Evolutionary conservation across 768 basidiomycete species (phyloP).

Genomic region (Termitomyces sp.): DNA sequence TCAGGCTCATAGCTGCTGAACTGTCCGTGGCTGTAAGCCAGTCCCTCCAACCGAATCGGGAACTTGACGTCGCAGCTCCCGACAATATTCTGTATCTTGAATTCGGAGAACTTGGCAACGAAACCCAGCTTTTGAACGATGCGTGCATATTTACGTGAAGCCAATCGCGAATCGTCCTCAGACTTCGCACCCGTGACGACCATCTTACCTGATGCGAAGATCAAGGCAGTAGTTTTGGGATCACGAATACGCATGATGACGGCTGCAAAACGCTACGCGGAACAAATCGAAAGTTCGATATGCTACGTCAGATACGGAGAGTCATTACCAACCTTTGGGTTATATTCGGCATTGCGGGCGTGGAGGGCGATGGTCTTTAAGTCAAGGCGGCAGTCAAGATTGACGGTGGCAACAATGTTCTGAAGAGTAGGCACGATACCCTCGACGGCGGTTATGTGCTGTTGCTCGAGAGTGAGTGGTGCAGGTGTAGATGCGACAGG

Average conservation of each 20-base stretch:
- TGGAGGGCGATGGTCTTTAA: constrained; percentile 98
- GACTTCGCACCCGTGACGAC: constrained; percentile 99
- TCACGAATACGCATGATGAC: constrained; percentile 99
- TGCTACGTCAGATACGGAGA: constrained; percentile 38
- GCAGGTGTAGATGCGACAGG: constrained; percentile 65
- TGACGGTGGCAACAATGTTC: constrained; percentile 99
- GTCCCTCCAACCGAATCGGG: constrained; percentile 94
- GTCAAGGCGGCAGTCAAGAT: constrained; percentile 93
- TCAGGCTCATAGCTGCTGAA: constrained; percentile 98
- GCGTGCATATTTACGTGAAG: constrained; percentile 97
- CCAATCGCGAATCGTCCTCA: constrained; percentile 94
- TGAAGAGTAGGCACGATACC: constrained; percentile 99
- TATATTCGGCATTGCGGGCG: constrained; percentile 98
- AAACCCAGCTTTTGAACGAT: constrained; percentile 99
- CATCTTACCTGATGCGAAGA: constrained; percentile 99
- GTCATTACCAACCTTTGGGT: constrained; percentile 91
- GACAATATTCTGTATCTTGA: constrained; percentile 99
- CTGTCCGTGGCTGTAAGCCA: constrained; percentile 97
- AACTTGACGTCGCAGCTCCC: constrained; percentile 99
- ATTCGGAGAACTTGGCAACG: constrained; percentile 98
- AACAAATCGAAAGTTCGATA: constrained; percentile 61
- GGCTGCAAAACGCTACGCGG: constrained; percentile 95
- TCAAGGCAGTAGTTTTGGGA: constrained; percentile 98
- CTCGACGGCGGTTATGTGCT: constrained; percentile 94
- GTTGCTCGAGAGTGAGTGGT: constrained; percentile 83